Evolutionary conservation across 768 basidiomycete species (phyloP), one percentile per base, ranked within the genome.

Genomic region (Candolleomyces eurysporus): DNA sequence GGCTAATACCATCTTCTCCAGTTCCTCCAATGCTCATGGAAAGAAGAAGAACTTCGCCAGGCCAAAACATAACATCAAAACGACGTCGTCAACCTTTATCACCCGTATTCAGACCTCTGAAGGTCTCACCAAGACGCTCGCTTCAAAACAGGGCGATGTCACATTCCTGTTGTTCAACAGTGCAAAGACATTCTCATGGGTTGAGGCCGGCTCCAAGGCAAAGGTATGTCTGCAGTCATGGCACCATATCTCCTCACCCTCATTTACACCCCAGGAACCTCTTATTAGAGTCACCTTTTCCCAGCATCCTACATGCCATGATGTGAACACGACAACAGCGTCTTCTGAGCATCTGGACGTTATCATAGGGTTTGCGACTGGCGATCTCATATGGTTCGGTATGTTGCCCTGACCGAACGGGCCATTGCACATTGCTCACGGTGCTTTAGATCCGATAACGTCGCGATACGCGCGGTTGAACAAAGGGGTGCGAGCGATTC

Each of bases 361-460:
- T 6, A 83, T 98, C 61, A 90, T 98, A 67, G 97, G 96, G 5
- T 98, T 97, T 71, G 83, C 79, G 63, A 92, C 95, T 0, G 97
- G 97, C n/a, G 97, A 99, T 76, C 78, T 99, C 42, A 76, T 98
- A 53, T 98, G 97, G 97, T 80, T 98, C 59, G 96, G 96, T 91
- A 64, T 64, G 82, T 72, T 48, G 31, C 50, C 22, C 61, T 8
- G 58, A 31, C 49, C 43, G 16, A 66, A 42, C 61, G 61, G 61
- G 53, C 36, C 31, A 26, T 26, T 26, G 2, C 26, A 26, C 26
- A 26, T 32, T 52, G 58, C 42, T 61, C 40, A 58, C 62, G 48
- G 22, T 48, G 32, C 42, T 48, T 26, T 63, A 94, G 92, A 94
- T 72, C 90, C 90, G 16, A 87, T 94, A 63, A 82, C 84, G 22